Conservation (phyloP, 306 rosid species). For the Quercus agrifolia region DNA sequence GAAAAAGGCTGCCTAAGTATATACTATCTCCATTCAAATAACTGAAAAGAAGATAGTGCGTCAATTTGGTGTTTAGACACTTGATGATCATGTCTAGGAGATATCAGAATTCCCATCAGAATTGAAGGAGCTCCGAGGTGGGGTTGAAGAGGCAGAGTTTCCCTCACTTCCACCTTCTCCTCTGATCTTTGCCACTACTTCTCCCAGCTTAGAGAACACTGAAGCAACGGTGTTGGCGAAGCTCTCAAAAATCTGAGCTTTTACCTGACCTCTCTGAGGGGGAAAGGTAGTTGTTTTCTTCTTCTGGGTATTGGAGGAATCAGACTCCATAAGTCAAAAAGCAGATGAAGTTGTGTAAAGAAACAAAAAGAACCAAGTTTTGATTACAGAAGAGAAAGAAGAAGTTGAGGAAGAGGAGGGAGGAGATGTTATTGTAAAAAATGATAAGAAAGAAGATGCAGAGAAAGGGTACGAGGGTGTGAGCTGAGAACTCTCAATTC, state of each 20-base stretch:
- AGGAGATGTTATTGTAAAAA: too few species aligned
- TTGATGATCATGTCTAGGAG: conserved; percentile 9
- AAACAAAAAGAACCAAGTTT: not conserved
- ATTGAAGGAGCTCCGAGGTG: conserved; percentile 27
- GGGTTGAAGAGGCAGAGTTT: conserved; percentile 21
- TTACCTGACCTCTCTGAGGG: conserved; percentile 27
- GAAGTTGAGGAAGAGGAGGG: too few species aligned
- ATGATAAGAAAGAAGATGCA: too few species aligned
- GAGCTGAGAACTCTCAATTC: too few species aligned
- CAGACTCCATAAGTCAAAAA: conserved; percentile 11
- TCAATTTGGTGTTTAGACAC: not conserved
- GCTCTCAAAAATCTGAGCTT: conserved; percentile 29
- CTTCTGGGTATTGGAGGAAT: not conserved
- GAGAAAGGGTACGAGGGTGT: too few species aligned
- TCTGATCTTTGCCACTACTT: not conserved
- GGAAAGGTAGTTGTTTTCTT: conserved; percentile 9
- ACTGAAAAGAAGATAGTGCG: not conserved
- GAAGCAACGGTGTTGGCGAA: conserved; percentile 21
- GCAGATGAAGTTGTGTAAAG: not conserved
- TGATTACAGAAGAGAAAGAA: too few species aligned
- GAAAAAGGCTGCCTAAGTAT: not conserved
- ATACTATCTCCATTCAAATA: not conserved
- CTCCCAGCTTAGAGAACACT: conserved; percentile 3
- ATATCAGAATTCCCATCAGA: conserved; percentile 9
- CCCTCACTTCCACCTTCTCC: not conserved